Base-by-base conservation (phyloP, 495 filamentous ascomycete species). In the Penicillium herquei region DNA sequence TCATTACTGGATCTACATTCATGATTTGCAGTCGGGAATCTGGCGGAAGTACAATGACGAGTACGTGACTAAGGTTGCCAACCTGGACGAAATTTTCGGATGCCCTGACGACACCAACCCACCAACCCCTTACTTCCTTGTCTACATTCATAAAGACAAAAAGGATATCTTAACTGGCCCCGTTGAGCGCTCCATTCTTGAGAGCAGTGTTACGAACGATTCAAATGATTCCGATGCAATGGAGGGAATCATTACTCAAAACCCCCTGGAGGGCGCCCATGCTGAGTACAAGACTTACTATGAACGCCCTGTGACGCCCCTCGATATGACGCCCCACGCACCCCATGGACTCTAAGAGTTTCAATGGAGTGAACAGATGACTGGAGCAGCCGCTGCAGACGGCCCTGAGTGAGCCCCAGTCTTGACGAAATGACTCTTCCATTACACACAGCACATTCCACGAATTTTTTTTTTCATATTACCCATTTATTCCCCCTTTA, bases 1-100 rank as follows among this genome's bases (percentile, higher is more conserved):
- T 1, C 94, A 98, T 69, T 99, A 97, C 75, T 99, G 90, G 84
- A 91, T 97, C 54, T 97, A 92, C 79, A 96, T 98, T 61, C 87
- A 84, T 65, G 94, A 98, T 69, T 96, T 95, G 68, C 77, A 84
- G 51, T 78, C 81, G 35, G 77, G 87, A 14, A 72, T 92, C 43
- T 98, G 94, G 91, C 87, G 90, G 47, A 90, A 89, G 63, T 98
- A 97, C 78, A 98, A 98, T 68, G 94, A 98, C 64, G 86, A 86
- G 26, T 77, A 78, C 17, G 92, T 98, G 30, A 85, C 84, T 0
- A 83, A 88, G 55, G 82, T 89, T 61, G 83, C 67, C 32, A 79
- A 83, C 63, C 62, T 72, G 54, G 72, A 74, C 54, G 79, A 84
- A 62, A 86, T 97, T 45, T 88, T 95, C 67, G 76, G 80, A 3